Conservation (phyloP, 1,284 basidiomycete genomes). For the Sporisorium reilianum region DNA sequence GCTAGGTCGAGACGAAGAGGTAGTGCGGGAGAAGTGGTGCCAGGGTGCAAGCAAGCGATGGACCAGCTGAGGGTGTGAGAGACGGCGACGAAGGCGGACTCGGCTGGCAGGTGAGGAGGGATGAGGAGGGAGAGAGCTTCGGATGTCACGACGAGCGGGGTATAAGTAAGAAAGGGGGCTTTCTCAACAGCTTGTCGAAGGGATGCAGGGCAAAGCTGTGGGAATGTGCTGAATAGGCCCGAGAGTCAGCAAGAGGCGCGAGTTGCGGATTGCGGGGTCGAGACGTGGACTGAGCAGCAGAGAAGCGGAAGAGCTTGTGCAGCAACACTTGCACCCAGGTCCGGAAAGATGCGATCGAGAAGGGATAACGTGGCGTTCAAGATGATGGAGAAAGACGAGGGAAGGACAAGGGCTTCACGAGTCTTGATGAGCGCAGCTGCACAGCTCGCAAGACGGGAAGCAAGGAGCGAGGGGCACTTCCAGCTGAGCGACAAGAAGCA, state of each 20-base stretch:
- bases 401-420: not conserved
- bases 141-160: not conserved
- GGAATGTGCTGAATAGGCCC: too few relatives aligned
- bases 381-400: not conserved
- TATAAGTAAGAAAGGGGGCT: slow-evolving; percentile 7
- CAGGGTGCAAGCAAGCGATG: not conserved
- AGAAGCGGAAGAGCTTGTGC: too few relatives aligned
- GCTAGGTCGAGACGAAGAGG: not conserved
- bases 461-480: too few relatives aligned
- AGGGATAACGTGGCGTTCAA: slow-evolving; percentile 8
- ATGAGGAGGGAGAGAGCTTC: not conserved
- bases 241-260: slow-evolving; percentile 1
- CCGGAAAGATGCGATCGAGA: slow-evolving; percentile 6
- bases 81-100: not conserved
- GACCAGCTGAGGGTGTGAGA: not conserved
- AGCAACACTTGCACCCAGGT: not conserved
- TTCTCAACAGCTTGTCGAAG: not conserved
- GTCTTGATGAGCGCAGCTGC: too few relatives aligned
- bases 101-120: not conserved
- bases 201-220: not conserved
- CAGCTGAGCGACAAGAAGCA: too few relatives aligned
- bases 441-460: too few relatives aligned
- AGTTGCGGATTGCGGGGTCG: not conserved
- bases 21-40: not conserved
- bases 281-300: too few relatives aligned